These are phyloP conservation scores for Cercospora beticola DNA, from an alignment of 2,329 filamentous ascomycete species.

Conservation along the genomic window DNA sequence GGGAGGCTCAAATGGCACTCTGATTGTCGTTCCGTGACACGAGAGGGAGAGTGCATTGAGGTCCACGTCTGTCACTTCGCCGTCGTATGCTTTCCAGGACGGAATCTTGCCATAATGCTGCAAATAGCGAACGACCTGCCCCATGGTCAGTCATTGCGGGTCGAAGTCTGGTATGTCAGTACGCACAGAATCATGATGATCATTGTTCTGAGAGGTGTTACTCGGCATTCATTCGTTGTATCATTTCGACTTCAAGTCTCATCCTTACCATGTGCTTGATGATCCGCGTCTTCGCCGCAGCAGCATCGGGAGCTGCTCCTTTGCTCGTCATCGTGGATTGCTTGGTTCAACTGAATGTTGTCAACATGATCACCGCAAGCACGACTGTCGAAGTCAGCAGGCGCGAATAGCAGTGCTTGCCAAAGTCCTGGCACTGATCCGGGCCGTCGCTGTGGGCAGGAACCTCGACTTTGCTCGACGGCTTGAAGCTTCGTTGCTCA, in stretches of 20 bases:
- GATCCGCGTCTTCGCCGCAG: background rate
- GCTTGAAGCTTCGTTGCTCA: background rate
- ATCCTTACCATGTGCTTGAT: background rate
- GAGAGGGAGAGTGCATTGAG: conserved; percentile 62
- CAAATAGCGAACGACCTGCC: conserved; percentile 68
- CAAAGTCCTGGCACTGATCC: background rate
- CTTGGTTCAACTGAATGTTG: background rate
- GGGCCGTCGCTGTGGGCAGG: background rate
- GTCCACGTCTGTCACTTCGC: conserved; percentile 65
- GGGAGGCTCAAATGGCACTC: conserved; percentile 67
- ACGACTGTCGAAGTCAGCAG: background rate
- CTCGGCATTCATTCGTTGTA: background rate
- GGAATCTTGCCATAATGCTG: conserved; percentile 66
- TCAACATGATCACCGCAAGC: background rate
- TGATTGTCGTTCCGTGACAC: conserved; percentile 52
- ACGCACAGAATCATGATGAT: conserved; percentile 67
- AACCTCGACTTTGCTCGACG: background rate
- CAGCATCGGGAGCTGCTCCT: background rate
- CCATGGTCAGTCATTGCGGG: conserved; percentile 2
- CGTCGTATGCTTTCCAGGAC: conserved; percentile 54
- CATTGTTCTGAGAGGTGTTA: conserved; percentile 59
- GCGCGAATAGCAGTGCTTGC: background rate
- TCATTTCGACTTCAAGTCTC: background rate
- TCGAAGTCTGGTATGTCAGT: background rate
- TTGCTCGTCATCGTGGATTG: background rate